Conservation (phyloP, 176 grass and related monocot genomes). For the Ensete ventricosum region DNA sequence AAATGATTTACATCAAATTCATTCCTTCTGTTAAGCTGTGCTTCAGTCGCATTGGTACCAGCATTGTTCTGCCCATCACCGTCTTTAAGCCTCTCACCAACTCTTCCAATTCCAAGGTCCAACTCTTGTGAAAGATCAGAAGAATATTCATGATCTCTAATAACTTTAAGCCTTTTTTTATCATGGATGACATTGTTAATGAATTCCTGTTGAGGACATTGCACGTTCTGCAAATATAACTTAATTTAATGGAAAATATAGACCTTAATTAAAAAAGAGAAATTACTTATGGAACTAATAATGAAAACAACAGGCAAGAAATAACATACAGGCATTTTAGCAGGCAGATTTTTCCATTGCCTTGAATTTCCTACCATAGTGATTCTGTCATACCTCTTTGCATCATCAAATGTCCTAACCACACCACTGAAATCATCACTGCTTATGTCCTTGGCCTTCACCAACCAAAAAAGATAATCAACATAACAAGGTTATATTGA, state of each 20-base stretch:
- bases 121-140: conserved; percentile 36
- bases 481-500: background rate
- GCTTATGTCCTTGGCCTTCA: conserved; percentile 37
- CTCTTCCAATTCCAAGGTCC: conserved; percentile 32
- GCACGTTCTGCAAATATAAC: conserved; percentile 28
- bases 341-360: conserved; percentile 30
- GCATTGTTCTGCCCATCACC: conserved; percentile 37
- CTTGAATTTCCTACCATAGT: conserved; percentile 28
- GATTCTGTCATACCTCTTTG: conserved; percentile 34
- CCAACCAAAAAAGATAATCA: conserved; percentile 24
- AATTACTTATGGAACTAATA: background rate
- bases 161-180: conserved; percentile 40
- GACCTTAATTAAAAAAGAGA: background rate
- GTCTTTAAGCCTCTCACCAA: conserved; percentile 34
- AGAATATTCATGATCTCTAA: conserved; percentile 28
- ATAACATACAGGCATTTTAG: conserved; percentile 45
- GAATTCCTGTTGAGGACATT: conserved; percentile 35
- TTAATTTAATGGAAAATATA: conserved; percentile 10
- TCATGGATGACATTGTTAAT: conserved; percentile 39
- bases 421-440: conserved; percentile 30
- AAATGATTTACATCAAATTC: conserved; percentile 38
- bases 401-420: conserved; percentile 29
- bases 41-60: conserved; percentile 31
- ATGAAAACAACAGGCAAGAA: conserved; percentile 12
- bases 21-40: conserved; percentile 28